phyloP scores from a whole-genome alignment of 1,284 basidiomycete genomes.

The Anthracocystis panici-leucophaei region DNA sequence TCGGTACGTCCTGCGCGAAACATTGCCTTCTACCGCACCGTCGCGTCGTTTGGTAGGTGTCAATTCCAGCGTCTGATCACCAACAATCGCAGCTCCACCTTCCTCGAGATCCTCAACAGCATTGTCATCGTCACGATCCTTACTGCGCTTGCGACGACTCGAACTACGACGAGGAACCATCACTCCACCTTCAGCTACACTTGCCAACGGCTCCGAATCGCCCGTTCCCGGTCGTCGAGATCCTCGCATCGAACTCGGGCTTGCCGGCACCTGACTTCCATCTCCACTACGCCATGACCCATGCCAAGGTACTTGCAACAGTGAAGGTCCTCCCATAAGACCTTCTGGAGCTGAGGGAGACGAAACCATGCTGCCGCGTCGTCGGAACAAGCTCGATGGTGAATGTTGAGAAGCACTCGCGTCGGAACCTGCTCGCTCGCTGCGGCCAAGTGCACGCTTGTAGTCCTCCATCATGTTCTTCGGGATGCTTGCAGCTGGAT shows the following conservation, averaged over 20 bases:
- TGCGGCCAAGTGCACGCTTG: conserved; percentile 49
- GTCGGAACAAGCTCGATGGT: conserved; percentile 26
- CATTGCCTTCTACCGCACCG: conserved; percentile 17
- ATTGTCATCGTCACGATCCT: conserved; percentile 1
- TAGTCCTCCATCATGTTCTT: conserved; percentile 60
- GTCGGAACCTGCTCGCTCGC: conserved; percentile 10
- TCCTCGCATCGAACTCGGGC: conserved; percentile 22
- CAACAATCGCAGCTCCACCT: not conserved
- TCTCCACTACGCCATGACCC: conserved; percentile 37
- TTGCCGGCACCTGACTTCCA: conserved; percentile 15
- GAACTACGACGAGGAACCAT: conserved; percentile 39
- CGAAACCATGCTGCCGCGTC: conserved; percentile 29
- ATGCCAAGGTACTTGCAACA: conserved; percentile 34
- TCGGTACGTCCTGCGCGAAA: conserved; percentile 28
- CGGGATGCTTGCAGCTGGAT: conserved; percentile 58
- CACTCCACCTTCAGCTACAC: conserved; percentile 32
- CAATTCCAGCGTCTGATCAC: not conserved
- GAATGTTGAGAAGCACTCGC: conserved; percentile 21
- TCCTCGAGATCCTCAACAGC: not conserved
- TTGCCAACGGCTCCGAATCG: conserved; percentile 31
- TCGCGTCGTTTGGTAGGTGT: conserved; percentile 25
- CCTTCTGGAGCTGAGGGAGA: conserved; percentile 18
- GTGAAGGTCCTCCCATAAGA: conserved; percentile 23
- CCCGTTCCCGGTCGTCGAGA: conserved; percentile 34
- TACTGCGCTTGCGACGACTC: conserved; percentile 25